Evolutionary conservation across 2,329 filamentous ascomycete species (phyloP).

Genomic region (Trichoderma lentiforme): DNA sequence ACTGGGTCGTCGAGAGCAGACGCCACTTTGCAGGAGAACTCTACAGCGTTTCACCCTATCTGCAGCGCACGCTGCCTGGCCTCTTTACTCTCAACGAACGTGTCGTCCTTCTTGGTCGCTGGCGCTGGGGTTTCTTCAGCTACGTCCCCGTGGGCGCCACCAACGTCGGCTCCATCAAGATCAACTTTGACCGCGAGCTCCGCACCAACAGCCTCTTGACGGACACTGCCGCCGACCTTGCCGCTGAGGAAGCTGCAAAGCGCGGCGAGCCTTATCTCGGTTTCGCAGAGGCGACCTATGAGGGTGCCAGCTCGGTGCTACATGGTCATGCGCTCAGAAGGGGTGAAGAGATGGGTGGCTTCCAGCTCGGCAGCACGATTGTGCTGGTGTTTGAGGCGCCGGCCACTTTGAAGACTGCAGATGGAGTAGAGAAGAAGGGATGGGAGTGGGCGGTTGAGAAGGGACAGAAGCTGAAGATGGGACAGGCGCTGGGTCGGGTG

Average conservation of each 20-base stretch:
- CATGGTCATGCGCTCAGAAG: conserved; percentile 78
- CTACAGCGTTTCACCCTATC: conserved; percentile 90
- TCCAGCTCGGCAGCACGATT: conserved; percentile 91
- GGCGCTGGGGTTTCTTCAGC: conserved; percentile 97
- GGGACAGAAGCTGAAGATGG: conserved; percentile 85
- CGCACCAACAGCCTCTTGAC: conserved; percentile 89
- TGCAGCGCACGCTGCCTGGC: conserved; percentile 87
- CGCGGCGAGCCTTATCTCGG: conserved; percentile 83
- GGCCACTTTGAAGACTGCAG: conserved; percentile 51
- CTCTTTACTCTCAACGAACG: conserved; percentile 97
- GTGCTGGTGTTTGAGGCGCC: conserved; percentile 97
- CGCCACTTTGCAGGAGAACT: conserved; percentile 98
- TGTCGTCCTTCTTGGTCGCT: conserved; percentile 86
- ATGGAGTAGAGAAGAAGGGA: conserved; percentile 58
- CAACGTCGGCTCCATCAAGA: conserved; percentile 92
- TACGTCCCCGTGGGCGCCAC: conserved; percentile 95
- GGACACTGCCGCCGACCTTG: conserved; percentile 84
- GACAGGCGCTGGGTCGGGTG: conserved; percentile 77
- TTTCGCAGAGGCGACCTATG: conserved; percentile 89
- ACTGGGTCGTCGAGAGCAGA: conserved; percentile 91
- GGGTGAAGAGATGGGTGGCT: conserved; percentile 97
- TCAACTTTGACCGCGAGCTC: conserved; percentile 95
- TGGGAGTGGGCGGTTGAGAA: conserved; percentile 86
- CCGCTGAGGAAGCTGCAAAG: conserved; percentile 72
- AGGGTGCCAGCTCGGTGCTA: conserved; percentile 70